phyloP scores from a whole-genome alignment of 768 basidiomycete genomes.

The Fistulinella prunicolor region DNA sequence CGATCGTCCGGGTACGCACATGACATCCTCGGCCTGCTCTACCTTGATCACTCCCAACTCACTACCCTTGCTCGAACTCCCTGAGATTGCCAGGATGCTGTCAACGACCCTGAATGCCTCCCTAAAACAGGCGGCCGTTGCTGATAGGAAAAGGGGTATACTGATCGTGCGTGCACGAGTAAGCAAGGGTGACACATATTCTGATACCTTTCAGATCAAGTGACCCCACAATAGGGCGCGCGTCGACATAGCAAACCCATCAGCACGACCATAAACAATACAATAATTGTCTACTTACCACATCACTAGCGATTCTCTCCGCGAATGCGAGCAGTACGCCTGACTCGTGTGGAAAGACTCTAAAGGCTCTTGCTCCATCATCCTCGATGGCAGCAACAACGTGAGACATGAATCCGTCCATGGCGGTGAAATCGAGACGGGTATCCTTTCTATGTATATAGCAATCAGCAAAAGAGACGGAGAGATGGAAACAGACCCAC shows the following conservation, averaged over 20 bases:
- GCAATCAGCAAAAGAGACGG: not conserved
- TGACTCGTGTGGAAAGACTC: conserved; percentile 81
- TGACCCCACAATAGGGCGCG: no score
- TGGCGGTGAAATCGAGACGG: conserved; percentile 81
- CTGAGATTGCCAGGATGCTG: conserved; percentile 57
- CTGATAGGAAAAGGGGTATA: conserved; percentile 70
- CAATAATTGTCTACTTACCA: conserved; percentile 50
- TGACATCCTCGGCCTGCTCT: conserved; percentile 72
- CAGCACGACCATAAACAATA: no score
- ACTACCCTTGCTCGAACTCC: conserved; percentile 2
- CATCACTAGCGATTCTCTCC: conserved; percentile 81
- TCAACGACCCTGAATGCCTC: conserved; percentile 89
- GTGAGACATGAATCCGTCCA: conserved; percentile 85
- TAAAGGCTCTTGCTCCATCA: conserved; percentile 77
- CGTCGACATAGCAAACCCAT: not conserved
- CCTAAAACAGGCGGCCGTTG: conserved; percentile 85
- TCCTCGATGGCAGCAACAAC: conserved; percentile 62
- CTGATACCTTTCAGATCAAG: no score
- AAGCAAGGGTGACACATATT: conserved; percentile 80
- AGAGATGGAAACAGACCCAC: conserved; percentile 37
- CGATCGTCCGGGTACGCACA: conserved; percentile 48
- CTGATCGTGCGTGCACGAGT: conserved; percentile 74
- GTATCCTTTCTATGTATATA: conserved; percentile 44
- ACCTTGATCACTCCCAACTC: conserved; percentile 35
- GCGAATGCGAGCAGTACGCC: conserved; percentile 79